Evolutionary conservation across 2,329 filamentous ascomycete genomes (phyloP).

Genomic region (Microascus cirrosus): DNA sequence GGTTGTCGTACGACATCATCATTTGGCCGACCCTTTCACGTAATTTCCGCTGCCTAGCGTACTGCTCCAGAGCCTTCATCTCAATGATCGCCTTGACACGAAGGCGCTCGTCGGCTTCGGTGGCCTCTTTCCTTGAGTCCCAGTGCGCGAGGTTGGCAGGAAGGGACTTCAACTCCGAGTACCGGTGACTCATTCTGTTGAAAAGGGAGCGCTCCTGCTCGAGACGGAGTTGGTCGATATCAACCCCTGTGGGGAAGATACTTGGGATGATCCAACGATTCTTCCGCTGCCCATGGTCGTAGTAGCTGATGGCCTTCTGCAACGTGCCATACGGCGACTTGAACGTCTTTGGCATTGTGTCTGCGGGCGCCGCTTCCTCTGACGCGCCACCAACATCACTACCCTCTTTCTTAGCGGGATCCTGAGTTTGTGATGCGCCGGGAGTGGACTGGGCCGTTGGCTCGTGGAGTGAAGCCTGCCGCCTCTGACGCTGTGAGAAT

Average conservation of each 20-base stretch:
- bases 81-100: slow-evolving; percentile 91
- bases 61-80: slow-evolving; percentile 81
- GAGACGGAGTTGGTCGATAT: slow-evolving; percentile 74
- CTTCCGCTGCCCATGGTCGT: slow-evolving; percentile 64
- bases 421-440: slow-evolving; percentile 15
- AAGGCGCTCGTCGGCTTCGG: slow-evolving; percentile 65
- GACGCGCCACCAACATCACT: slow-evolving; percentile 13
- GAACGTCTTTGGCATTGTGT: slow-evolving; percentile 57
- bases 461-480: slow-evolving; percentile 20
- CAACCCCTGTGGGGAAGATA: slow-evolving; percentile 78
- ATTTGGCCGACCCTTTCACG: slow-evolving; percentile 80
- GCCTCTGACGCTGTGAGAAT: slow-evolving; percentile 61
- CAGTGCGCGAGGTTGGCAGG: slow-evolving; percentile 80
- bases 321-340: slow-evolving; percentile 58
- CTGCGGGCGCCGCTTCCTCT: slow-evolving; percentile 26
- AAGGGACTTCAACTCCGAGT: slow-evolving; percentile 70
- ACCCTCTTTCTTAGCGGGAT: slow-evolving; percentile 5
- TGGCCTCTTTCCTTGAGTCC: slow-evolving; percentile 61
- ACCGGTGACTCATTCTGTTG: slow-evolving; percentile 79
- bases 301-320: slow-evolving; percentile 58
- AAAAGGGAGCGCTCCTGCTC: slow-evolving; percentile 83
- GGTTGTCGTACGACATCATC: slow-evolving; percentile 91
- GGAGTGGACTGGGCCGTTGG: slow-evolving; percentile 11
- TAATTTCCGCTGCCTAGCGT: slow-evolving; percentile 77
- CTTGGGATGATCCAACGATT: slow-evolving; percentile 75